Base-by-base conservation (phyloP, 140 eudicot genomes). In the Ambrosia hybrid region DNA sequence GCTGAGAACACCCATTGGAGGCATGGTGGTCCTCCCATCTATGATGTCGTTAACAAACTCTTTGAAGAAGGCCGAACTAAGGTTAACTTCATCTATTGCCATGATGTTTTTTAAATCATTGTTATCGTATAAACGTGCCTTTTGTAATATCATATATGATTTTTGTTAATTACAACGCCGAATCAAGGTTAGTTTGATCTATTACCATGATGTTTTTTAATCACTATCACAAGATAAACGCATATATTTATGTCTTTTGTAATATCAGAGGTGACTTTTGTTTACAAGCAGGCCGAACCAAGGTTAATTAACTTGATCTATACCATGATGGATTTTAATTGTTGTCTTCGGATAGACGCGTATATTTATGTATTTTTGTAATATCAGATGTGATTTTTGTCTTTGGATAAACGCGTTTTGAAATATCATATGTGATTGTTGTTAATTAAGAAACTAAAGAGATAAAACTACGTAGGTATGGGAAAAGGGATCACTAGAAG, bases 401-500 rank as follows among this genome's bases (percentile, higher is more conserved):
- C 17, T 33, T 49, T 15, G 9, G n/a, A 57, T 66, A 11, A 10
- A 43, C 1, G 14, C 3, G 43, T 61, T 51, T 7, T 58, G 12
- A 17, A 6, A 5, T 8, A 33, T 21, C 26, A 21, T 21, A 21
- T 21, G 26, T 21, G 26, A 21, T 21, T 21, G 2, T 53, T 53
- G 2, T 53, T 14, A 9, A 53, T 0, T 53, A 5, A 55, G 30
- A 14, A 16, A 2, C 33, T 14, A 15, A 56, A 56, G 14, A n/a
- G 62, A 21, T 58, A 58, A 58, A 9, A 58, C 15, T 30, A 3
- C 2, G 15, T 26, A 91, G 97, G 91, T 79, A 34, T 91, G 97
- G 97, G 83, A 84, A 13, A 77, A 88, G 16, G 97, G 97, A 58
- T 91, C 97, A 2, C 11, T 91, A n/a, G 97, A 91, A 81, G 97